These are phyloP conservation scores for Colletotrichum plurivorum DNA, from an alignment of 2,329 filamentous ascomycete genomes.

Conservation along the genomic window DNA sequence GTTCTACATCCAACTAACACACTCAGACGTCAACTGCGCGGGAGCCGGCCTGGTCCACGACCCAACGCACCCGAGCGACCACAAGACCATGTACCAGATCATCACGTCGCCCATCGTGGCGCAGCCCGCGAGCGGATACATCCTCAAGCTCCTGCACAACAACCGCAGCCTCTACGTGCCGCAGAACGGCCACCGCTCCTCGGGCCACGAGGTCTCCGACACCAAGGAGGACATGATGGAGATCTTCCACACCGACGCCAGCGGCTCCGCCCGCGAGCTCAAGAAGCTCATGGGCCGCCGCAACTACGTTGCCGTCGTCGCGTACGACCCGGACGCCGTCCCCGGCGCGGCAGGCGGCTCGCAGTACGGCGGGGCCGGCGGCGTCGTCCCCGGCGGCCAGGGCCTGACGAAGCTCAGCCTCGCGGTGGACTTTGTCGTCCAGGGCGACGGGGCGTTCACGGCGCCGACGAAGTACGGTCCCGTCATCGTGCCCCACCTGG, in stretches of 20 bases:
- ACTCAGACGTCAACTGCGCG: slow-evolving; percentile 83
- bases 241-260: slow-evolving; percentile 95
- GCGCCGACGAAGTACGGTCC: slow-evolving; percentile 95
- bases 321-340: slow-evolving; percentile 89
- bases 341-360: slow-evolving; percentile 24
- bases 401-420: slow-evolving; percentile 81
- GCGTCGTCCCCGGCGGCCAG: slow-evolving; percentile 49
- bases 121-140: slow-evolving; percentile 85
- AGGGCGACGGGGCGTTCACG: slow-evolving; percentile 86
- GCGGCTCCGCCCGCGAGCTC: slow-evolving; percentile 84
- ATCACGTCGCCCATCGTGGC: slow-evolving; percentile 95
- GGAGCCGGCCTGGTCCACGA: slow-evolving; percentile 96
- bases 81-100: slow-evolving; percentile 99
- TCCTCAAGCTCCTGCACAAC: slow-evolving; percentile 95
- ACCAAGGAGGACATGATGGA: slow-evolving; percentile 99
- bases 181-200: slow-evolving; percentile 80
- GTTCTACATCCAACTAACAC: slow-evolving; percentile 42
- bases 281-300: slow-evolving; percentile 93
- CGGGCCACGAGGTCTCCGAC: slow-evolving; percentile 82
- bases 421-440: slow-evolving; percentile 96
- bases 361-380: slow-evolving; percentile 46
- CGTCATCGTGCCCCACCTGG: slow-evolving; percentile 91
- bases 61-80: slow-evolving; percentile 88
- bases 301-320: slow-evolving; percentile 95
- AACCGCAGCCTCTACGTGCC: slow-evolving; percentile 94